These are phyloP conservation scores for Kalanchoe fedtschenkoi DNA, from an alignment of 164 flowering plant species.

Conservation along the genomic window DNA sequence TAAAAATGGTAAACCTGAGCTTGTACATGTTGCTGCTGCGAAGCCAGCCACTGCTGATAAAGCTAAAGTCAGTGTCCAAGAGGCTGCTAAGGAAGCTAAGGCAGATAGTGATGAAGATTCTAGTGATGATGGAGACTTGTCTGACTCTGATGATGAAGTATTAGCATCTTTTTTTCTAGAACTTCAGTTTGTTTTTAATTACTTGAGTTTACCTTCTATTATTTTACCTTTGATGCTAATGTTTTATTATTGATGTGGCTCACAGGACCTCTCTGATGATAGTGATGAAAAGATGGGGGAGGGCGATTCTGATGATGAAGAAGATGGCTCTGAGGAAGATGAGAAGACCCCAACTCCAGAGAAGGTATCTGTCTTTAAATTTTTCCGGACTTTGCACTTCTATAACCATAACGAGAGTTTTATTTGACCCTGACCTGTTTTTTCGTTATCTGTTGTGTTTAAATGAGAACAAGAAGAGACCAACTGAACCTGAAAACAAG, in stretches of 20 bases:
- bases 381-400: too few relatives aligned
- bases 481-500: slow-evolving; percentile 21
- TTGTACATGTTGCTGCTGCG: neutral
- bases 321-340: slow-evolving; percentile 26
- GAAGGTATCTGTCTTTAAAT: too few relatives aligned
- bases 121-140: neutral
- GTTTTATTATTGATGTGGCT: neutral
- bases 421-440: too few relatives aligned
- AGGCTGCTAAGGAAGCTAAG: slow-evolving; percentile 17
- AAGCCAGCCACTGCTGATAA: slow-evolving; percentile 19
- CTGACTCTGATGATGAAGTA: neutral
- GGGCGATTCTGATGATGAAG: slow-evolving; percentile 18
- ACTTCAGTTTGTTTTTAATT: neutral
- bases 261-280: slow-evolving; percentile 12
- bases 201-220: neutral
- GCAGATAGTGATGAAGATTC: slow-evolving; percentile 21
- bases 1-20: slow-evolving; percentile 20
- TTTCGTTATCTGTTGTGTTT: neutral
- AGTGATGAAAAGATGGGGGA: slow-evolving; percentile 16
- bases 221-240: neutral
- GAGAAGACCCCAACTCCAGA: slow-evolving; percentile 28
- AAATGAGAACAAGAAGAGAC: slow-evolving; percentile 27
- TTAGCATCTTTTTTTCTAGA: neutral
- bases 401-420: too few relatives aligned
- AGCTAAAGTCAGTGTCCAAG: slow-evolving; percentile 17